phyloP scores from a whole-genome alignment of 2,329 filamentous ascomycete genomes.

The Phyllosticta citrichinensis region DNA sequence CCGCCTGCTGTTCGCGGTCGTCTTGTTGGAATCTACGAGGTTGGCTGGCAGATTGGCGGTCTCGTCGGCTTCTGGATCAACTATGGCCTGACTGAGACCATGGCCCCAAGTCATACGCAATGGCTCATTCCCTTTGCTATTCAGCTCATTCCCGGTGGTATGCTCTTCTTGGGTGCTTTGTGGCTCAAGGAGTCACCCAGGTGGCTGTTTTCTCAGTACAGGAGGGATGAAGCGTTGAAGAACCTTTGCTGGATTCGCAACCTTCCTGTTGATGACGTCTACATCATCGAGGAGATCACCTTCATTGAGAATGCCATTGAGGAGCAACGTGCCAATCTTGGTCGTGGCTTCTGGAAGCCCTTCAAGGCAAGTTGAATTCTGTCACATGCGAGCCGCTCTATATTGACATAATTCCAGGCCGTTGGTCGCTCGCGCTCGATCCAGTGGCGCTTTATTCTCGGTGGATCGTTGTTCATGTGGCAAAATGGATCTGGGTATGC shows the following conservation, averaged over 20 bases:
- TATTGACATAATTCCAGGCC: background rate
- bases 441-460: slow-evolving; percentile 63
- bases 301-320: slow-evolving; percentile 63
- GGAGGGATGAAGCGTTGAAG: slow-evolving; percentile 46
- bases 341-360: slow-evolving; percentile 60
- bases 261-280: slow-evolving; percentile 46
- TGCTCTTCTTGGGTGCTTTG: slow-evolving; percentile 38
- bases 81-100: slow-evolving; percentile 35
- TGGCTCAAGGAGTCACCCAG: slow-evolving; percentile 54
- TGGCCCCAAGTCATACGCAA: slow-evolving; percentile 33
- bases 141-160: slow-evolving; percentile 33
- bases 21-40: slow-evolving; percentile 48
- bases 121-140: slow-evolving; percentile 51
- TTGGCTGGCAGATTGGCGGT: slow-evolving; percentile 45
- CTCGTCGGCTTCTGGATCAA: slow-evolving; percentile 39
- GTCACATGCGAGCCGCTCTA: slow-evolving; percentile 33
- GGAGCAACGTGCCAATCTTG: slow-evolving; percentile 51
- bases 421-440: slow-evolving; percentile 35
- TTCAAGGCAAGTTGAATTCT: slow-evolving; percentile 17
- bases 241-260: slow-evolving; percentile 54
- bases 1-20: slow-evolving; percentile 50
- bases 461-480: slow-evolving; percentile 65
- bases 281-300: slow-evolving; percentile 63
- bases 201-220: slow-evolving; percentile 53
- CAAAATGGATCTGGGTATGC: slow-evolving; percentile 57